A percentile compares a stretch with the other conserved stretches of the same genome.
phyloP scores from a whole-genome alignment of 2,329 filamentous ascomycete species.

The Trichoderma oligosporum region DNA sequence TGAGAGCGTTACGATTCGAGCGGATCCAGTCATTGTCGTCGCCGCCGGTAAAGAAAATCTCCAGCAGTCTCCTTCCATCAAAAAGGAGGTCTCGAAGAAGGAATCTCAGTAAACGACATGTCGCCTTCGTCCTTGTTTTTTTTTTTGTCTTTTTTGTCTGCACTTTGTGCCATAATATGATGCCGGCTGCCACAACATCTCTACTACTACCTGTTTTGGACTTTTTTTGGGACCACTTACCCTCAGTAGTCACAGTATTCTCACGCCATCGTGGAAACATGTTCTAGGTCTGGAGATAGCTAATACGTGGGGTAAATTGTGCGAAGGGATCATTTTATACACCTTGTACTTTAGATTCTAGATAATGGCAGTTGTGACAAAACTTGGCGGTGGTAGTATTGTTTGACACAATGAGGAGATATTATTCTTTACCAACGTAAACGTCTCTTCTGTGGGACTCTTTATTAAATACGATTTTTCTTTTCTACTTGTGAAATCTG shows the following conservation, averaged over 20 bases:
- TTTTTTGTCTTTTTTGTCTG: conserved; percentile 19
- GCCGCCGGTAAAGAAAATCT: conserved; percentile 38
- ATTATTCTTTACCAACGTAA: conserved; percentile 9
- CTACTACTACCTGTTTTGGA: conserved; percentile 19
- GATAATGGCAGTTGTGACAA: conserved; percentile 27
- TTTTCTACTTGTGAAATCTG: conserved; percentile 4
- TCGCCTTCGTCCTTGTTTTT: background rate
- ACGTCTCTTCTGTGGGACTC: background rate
- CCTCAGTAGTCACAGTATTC: conserved; percentile 25
- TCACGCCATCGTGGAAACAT: conserved; percentile 35
- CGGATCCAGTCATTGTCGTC: conserved; percentile 45
- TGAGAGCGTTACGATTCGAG: conserved; percentile 53
- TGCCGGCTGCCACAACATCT: conserved; percentile 19
- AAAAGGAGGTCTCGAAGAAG: conserved; percentile 38
- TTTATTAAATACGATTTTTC: background rate
- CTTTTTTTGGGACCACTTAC: conserved; percentile 24
- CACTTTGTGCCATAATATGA: conserved; percentile 19
- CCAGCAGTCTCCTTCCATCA: conserved; percentile 47
- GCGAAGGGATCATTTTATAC: conserved; percentile 32
- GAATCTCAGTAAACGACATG: conserved; percentile 24
- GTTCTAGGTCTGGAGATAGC: conserved; percentile 35
- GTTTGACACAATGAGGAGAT: conserved; percentile 26
- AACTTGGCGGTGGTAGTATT: conserved; percentile 24
- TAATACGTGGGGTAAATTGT: conserved; percentile 33
- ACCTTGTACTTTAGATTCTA: conserved; percentile 42